Evolutionary conservation across 768 basidiomycete species (phyloP), one percentile per base, ranked within the genome.

Genomic region (Cystobasidium onofrii): DNA sequence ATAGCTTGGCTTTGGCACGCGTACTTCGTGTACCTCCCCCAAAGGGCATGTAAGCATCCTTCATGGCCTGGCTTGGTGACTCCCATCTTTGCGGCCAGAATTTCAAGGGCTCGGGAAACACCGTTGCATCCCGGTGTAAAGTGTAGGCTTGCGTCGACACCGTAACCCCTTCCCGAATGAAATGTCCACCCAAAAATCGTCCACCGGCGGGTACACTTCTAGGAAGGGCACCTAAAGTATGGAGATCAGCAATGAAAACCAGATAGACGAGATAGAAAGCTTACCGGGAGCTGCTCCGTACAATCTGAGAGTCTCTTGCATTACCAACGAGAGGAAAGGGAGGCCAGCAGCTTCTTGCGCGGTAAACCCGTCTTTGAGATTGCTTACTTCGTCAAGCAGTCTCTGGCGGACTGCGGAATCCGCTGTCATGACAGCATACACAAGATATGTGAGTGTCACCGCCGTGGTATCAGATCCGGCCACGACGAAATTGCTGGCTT

Each of bases 401-500:
- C 9, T 20, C n/a, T 20, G n/a, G 10, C n/a, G n/a, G 23, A 63
- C 29, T 33, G 6, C 6, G 7, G 6, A 18, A 31, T 63, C 61
- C 4, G 61, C 31, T 6, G 61, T n/a, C n/a, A 63, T 6, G 31
- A 63, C 61, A 41, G 61, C 61, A 33, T 41, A 63, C 20, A 63
- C 31, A 34, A 63, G 61, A 31, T 63, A 63, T 25, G 61, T 27
- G 6, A 63, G 23, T 6, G 25, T 63, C 29, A 33, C 31, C 9
- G 61, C 61, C 4, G 61, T 63, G n/a, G 61, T 63, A 63, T 63
- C 61, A n/a, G 61, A 63, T 7, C 61, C 61, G 4, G 61, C 61
- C 20, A 63, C 61, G 20, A 63, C n/a, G 25, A 63, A 9, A 27
- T 63, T 63, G 61, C 25, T 27, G 7, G 61, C 61, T 31, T 63